Evolutionary conservation across 1,139 yeast genomes (phyloP), one percentile per base, ranked within the genome.

Genomic region (Debaryomyces udenii): DNA sequence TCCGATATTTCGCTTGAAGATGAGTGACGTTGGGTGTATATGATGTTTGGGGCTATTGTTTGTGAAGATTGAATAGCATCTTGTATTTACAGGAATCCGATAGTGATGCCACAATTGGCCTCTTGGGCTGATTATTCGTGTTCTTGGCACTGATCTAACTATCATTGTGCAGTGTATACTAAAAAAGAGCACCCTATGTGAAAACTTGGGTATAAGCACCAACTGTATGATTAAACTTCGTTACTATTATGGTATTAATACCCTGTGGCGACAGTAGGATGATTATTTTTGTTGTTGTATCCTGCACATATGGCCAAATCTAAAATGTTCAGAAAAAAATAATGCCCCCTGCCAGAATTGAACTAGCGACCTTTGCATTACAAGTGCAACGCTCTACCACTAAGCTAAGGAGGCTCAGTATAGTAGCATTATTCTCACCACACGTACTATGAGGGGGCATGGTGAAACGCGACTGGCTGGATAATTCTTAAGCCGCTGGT

Each of bases 361-460:
- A 84, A 84, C 90, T 85, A 82, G 86, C 86, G 91, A 84, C 87
- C 91, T 83, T 83, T 83, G 90, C 91, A 84, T 84, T 83, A 83
- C 90, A 84, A 83, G 90, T 84, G 90, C 89, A 83, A 83, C 90
- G 91, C 91, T 84, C 88, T 84, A 84, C 91, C 91, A 83, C 91
- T 84, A 83, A 84, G 90, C 91, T 84, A 84, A 83, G 75, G 77
- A 74, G 88, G 88, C 88, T 16, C 22, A 20, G 7, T 20, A 20
- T 7, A 7, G 22, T 20, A 7, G 22, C 7, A 6, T 20, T 20
- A 7, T 20, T 20, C 7, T 7, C n/a, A n/a, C n/a, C n/a, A n/a
- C n/a, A n/a, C n/a, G n/a, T n/a, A n/a, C n/a, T n/a, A n/a, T n/a
- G n/a, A n/a, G n/a, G n/a, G n/a, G n/a, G n/a, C n/a, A n/a, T n/a